Conservation (phyloP, 768 basidiomycete genomes). For the Russula earlei region DNA sequence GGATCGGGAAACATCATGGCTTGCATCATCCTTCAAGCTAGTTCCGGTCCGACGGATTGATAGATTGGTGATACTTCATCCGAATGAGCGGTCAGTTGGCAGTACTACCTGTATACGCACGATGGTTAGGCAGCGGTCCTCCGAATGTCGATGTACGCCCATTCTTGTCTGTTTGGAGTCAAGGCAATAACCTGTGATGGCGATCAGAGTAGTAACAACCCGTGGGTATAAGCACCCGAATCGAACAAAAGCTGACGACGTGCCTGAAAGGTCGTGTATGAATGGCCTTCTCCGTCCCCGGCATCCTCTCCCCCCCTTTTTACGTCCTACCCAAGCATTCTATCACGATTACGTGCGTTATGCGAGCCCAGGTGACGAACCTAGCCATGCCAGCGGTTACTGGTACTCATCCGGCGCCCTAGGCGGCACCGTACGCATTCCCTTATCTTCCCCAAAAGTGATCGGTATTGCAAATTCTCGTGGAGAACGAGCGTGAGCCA, state of each 20-base stretch:
- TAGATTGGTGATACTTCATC: too few species aligned
- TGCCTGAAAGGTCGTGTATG: background rate
- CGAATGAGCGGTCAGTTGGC: too few species aligned
- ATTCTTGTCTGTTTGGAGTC: too few species aligned
- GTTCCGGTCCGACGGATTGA: too few species aligned
- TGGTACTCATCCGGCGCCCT: constrained; percentile 10
- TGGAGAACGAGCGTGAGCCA: constrained; percentile 57
- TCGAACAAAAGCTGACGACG: background rate
- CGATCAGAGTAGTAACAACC: too few species aligned
- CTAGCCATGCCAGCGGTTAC: background rate
- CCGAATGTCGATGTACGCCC: too few species aligned
- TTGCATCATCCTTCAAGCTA: too few species aligned
- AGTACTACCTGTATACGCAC: too few species aligned
- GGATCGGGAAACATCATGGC: too few species aligned
- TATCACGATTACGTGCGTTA: constrained; percentile 70
- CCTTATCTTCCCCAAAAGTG: constrained; percentile 65
- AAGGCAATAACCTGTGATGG: too few species aligned
- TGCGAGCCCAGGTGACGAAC: constrained; percentile 32
- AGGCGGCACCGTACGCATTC: constrained; percentile 61
- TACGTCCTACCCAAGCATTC: constrained; percentile 12
- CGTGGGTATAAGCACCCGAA: too few species aligned
- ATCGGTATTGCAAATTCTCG: constrained; percentile 69
- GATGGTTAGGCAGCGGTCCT: too few species aligned
- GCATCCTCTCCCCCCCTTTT: background rate
- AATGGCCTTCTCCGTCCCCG: constrained; percentile 11